These are phyloP conservation scores for Elasticomyces elasticus DNA, from an alignment of 495 filamentous ascomycete genomes.

Conservation along the genomic window DNA sequence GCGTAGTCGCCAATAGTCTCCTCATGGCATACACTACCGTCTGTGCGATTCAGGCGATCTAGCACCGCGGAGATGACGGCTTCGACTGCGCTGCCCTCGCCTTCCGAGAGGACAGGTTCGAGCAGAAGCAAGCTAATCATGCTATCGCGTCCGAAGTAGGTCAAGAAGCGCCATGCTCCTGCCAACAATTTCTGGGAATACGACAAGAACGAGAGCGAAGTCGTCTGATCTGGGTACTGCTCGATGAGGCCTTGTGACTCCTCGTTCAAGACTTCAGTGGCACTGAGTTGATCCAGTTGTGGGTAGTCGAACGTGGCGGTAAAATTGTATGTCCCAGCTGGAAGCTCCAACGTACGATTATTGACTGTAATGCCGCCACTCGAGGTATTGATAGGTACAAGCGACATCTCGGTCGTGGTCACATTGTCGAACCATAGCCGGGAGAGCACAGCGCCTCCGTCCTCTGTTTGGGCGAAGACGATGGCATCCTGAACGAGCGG, in stretches of 20 bases:
- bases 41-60: conserved; percentile 48
- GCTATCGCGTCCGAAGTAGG: conserved; percentile 57
- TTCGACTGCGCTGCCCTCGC: conserved; percentile 47
- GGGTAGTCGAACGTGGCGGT: conserved; percentile 52
- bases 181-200: conserved; percentile 53
- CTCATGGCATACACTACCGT: conserved; percentile 54
- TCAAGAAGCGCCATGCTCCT: conserved; percentile 58
- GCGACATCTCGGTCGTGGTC: conserved; percentile 43
- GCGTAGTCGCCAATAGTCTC: conserved; percentile 60
- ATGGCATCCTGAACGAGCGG: conserved; percentile 48
- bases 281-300: conserved; percentile 44
- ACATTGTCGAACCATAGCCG: conserved; percentile 53
- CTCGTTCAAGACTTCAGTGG: conserved; percentile 41
- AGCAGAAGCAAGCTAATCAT: conserved; percentile 51
- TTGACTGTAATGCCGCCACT: conserved; percentile 28
- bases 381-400: conserved; percentile 28
- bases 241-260: conserved; percentile 37
- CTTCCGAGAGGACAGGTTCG: conserved; percentile 47
- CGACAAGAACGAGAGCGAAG: conserved; percentile 51
- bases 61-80: conserved; percentile 50
- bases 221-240: conserved; percentile 37
- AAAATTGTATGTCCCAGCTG: conserved; percentile 46
- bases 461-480: conserved; percentile 27
- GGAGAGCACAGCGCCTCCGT: conserved; percentile 38
- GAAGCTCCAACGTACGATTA: conserved; percentile 39